Evolutionary conservation across 2,329 filamentous ascomycete species (phyloP).

Genomic region (Arthrobotrys iridis): DNA sequence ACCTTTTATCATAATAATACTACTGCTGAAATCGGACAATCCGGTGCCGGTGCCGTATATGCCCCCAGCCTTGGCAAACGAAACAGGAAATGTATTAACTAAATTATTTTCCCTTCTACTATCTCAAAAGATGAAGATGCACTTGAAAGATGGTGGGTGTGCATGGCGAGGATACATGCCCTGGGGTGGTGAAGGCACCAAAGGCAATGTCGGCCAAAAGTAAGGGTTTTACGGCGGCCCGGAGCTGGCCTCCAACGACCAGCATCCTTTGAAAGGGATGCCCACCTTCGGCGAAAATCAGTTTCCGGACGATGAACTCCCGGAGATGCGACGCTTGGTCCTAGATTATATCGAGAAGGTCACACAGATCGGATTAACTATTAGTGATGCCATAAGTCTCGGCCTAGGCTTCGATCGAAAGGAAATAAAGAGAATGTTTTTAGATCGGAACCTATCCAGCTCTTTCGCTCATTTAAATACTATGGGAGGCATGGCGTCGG

Average conservation of each 20-base stretch:
- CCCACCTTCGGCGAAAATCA: slow-evolving; percentile 13
- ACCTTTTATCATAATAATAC: too few species aligned
- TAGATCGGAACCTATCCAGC: slow-evolving; percentile 10
- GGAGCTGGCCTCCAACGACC: slow-evolving; percentile 1
- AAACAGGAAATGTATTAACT: slow-evolving; percentile 1
- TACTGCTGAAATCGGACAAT: too few species aligned
- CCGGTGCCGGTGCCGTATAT: too few species aligned
- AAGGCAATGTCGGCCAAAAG: slow-evolving; percentile 19
- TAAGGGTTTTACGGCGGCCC: slow-evolving; percentile 8
- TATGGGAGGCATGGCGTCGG: background rate
- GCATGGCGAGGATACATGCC: slow-evolving; percentile 6
- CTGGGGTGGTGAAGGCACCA: slow-evolving; percentile 4
- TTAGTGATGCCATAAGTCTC: slow-evolving; percentile 14
- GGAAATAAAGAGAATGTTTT: slow-evolving; percentile 1
- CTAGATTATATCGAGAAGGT: slow-evolving; percentile 15
- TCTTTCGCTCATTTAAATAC: slow-evolving; percentile 18
- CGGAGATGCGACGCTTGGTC: slow-evolving; percentile 2
- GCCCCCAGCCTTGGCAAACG: background rate
- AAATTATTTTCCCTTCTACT: slow-evolving; percentile 15
- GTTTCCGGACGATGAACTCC: slow-evolving; percentile 4
- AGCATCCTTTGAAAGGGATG: slow-evolving; percentile 15
- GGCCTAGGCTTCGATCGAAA: background rate
- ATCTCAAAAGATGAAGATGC: slow-evolving; percentile 5
- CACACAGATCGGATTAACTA: slow-evolving; percentile 11
- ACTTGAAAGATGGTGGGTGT: slow-evolving; percentile 1